phyloP scores from a whole-genome alignment of 345 rosid genomes.

The Linum trigynum region DNA sequence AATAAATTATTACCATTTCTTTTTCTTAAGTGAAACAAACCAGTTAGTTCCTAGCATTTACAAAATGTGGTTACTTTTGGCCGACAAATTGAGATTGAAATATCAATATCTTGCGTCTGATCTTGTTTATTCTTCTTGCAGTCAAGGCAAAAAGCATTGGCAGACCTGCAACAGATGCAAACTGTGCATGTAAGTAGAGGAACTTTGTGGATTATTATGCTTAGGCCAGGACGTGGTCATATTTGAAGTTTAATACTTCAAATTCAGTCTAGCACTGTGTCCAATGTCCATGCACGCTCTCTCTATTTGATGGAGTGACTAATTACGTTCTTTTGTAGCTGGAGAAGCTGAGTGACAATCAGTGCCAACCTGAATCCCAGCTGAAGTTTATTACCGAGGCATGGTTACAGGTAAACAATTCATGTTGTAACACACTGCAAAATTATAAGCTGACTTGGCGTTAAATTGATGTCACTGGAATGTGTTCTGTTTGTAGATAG shows the following conservation, averaged over 20 bases:
- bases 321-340: conserved; percentile 15
- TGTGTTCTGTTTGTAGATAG: conserved; percentile 36
- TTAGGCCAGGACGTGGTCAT: too few relatives aligned
- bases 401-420: conserved; percentile 24
- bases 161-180: conserved; percentile 72
- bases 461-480: neutral
- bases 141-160: conserved; percentile 85
- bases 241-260: too few relatives aligned
- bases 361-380: conserved; percentile 30
- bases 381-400: conserved; percentile 29
- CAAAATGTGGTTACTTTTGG: neutral
- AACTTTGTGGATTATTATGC: neutral
- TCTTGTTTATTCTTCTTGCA: conserved; percentile 31
- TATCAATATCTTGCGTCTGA: neutral
- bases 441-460: neutral
- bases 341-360: conserved; percentile 29
- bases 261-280: too few relatives aligned
- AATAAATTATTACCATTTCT: too few relatives aligned
- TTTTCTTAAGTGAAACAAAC: neutral
- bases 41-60: neutral
- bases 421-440: neutral
- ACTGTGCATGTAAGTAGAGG: conserved; percentile 51
- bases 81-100: neutral
- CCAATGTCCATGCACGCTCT: neutral
- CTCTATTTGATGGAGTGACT: neutral